These are phyloP conservation scores for Solanum pimpinellifolium DNA, from an alignment of 257 asterid genomes.

Conservation along the genomic window DNA sequence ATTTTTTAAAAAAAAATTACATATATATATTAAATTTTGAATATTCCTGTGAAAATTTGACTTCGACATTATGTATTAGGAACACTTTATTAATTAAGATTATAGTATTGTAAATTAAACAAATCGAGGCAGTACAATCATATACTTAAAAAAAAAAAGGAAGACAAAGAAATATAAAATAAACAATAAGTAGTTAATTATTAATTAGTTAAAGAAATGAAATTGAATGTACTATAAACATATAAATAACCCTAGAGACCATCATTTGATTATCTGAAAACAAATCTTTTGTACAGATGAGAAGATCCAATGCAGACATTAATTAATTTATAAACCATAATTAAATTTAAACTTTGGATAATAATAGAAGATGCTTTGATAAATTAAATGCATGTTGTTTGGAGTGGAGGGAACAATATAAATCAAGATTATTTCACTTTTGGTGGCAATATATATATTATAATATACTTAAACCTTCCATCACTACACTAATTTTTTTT, in stretches of 20 bases:
- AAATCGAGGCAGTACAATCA: accelerated
- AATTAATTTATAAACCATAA: not conserved
- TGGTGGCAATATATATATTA: conserved; percentile 6
- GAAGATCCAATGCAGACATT: conserved; percentile 43
- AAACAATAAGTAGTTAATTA: conserved; percentile 25
- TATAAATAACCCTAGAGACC: conserved; percentile 14
- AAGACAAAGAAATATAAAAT: conserved; percentile 22
- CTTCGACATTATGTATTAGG: accelerated
- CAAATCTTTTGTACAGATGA: conserved; percentile 45
- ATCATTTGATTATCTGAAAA: conserved; percentile 46
- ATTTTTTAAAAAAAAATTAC: too few relatives aligned
- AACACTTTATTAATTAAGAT: not conserved
- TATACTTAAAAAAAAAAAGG: not conserved
- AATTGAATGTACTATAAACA: conserved; percentile 5
- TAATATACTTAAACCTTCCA: not conserved
- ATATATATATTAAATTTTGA: not conserved
- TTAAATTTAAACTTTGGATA: not conserved
- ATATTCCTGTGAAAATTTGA: accelerated
- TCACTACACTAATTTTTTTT: not conserved
- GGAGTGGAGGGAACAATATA: conserved; percentile 75
- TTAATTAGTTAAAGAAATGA: not conserved
- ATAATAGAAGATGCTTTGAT: conserved; percentile 9
- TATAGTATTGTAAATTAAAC: not conserved
- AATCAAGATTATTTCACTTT: conserved; percentile 29
- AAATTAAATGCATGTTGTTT: conserved; percentile 42